Base-by-base conservation (phyloP, 2,329 filamentous ascomycete species). In the Simplicillium sp. region DNA sequence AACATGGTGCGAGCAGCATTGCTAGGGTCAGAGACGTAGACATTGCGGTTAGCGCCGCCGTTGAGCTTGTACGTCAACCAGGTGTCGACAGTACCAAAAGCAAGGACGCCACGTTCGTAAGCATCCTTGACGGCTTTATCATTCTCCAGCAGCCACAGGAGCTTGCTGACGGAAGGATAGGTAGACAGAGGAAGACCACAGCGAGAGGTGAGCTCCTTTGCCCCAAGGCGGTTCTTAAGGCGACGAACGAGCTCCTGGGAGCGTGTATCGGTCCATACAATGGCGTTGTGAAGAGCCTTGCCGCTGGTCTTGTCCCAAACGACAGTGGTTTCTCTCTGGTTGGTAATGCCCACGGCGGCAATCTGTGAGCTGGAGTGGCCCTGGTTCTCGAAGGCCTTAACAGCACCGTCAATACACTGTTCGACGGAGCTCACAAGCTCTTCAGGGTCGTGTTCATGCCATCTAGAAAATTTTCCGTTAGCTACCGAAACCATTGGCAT, bases 1-100 rank as follows among this genome's bases (percentile, higher is more conserved):
- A 92, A 88, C 85, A 89, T 88, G 34, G 86, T 90, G 49, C 85
- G 70, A 3, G 82, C 87, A n/a, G 86, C 85, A 57, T 92, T 92
- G 43, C 83, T 84, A 6, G 82, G 75, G 53, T 92, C 86, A 2
- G 85, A 87, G 44, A 90, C 83, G 55, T 82, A 77, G 40, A 85
- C 59, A 42, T 81, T 75, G 41, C 71, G 75, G 44, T 74, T 72
- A 32, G 67, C 70, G 14, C 81, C 81, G 43, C 84, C 85, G 52
- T 89, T 84, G 38, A 90, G 71, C 59, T 86, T 84, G 65, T 84
- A 90, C 25, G 87, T 68, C 46, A 92, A 64, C 86, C 86, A 92
- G 2, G 82, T 73, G 56, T 92, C 86, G 39, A 89, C 79, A 15
- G 86, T 90, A 43, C 85, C 86, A 52, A 90, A 90, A 3, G 82